Evolutionary conservation across 805 yeast genomes (phyloP).

Genomic region (Kazachstania bromeliacearum): DNA sequence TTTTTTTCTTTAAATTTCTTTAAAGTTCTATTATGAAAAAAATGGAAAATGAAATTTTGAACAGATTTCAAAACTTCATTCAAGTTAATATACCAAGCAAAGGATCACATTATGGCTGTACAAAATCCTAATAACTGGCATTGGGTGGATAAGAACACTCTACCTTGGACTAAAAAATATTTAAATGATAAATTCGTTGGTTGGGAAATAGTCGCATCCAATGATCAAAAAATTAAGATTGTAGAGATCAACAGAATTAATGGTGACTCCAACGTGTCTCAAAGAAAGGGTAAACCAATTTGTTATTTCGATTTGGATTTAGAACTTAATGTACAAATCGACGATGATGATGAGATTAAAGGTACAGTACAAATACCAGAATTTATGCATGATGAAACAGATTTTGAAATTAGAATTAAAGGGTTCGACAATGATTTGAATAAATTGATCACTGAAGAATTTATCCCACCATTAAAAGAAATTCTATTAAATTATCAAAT

Average conservation of each 20-base stretch:
- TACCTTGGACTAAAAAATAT: conserved; percentile 52
- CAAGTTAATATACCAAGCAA: background rate
- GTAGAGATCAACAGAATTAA: conserved; percentile 35
- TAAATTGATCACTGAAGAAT: conserved; percentile 35
- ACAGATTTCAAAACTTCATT: too few relatives aligned
- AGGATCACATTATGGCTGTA: conserved; percentile 64
- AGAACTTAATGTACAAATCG: conserved; percentile 37
- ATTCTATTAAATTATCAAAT: conserved; percentile 51
- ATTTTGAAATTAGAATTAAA: conserved; percentile 50
- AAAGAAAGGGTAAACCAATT: conserved; percentile 71
- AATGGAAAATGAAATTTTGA: background rate
- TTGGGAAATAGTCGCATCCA: conserved; percentile 6
- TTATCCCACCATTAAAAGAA: conserved; percentile 43
- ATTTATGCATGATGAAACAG: conserved; percentile 68
- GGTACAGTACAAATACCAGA: conserved; percentile 51
- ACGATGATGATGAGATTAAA: conserved; percentile 7
- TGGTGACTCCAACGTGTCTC: conserved; percentile 79
- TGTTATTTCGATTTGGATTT: conserved; percentile 64
- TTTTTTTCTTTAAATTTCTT: background rate
- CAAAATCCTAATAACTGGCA: conserved; percentile 72
- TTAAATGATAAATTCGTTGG: conserved; percentile 32
- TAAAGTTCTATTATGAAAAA: background rate
- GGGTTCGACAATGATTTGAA: conserved; percentile 30
- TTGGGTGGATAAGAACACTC: conserved; percentile 62
- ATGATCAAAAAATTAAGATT: conserved; percentile 14